Evolutionary conservation across 2,329 filamentous ascomycete species (phyloP).

Genomic region (Bipolaris victoriae): DNA sequence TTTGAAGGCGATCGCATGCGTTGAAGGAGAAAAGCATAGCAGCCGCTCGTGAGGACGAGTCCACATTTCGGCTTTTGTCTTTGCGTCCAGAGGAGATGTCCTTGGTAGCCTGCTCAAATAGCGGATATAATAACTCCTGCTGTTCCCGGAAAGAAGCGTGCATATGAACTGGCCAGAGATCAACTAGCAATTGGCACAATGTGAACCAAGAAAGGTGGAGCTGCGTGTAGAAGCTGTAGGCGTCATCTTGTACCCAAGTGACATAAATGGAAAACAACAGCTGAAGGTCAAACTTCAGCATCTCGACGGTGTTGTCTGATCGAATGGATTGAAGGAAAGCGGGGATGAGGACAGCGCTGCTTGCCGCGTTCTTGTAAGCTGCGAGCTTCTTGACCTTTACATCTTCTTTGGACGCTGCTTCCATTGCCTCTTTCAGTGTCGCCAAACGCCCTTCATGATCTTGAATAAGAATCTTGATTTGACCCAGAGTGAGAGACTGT

Average conservation of each 20-base stretch:
- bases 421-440: constrained; percentile 20
- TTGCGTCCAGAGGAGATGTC: constrained; percentile 26
- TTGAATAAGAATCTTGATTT: constrained; percentile 40
- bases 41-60: constrained; percentile 28
- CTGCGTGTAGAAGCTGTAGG: constrained; percentile 23
- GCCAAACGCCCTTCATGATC: constrained; percentile 35
- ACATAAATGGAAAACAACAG: constrained; percentile 32
- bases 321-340: constrained; percentile 35
- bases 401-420: constrained; percentile 15
- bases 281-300: constrained; percentile 29
- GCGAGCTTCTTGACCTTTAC: constrained; percentile 30
- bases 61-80: constrained; percentile 14
- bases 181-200: constrained; percentile 33
- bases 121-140: constrained; percentile 29
- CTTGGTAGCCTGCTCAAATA: constrained; percentile 35
- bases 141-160: constrained; percentile 36
- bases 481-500: constrained; percentile 40
- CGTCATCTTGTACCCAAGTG: constrained; percentile 28
- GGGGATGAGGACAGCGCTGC: constrained; percentile 39
- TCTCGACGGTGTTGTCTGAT: constrained; percentile 32
- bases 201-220: constrained; percentile 37
- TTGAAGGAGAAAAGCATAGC: constrained; percentile 39
- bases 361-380: constrained; percentile 29
- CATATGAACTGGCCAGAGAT: constrained; percentile 42
- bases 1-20: constrained; percentile 32